Conservation (phyloP, 768 basidiomycete genomes). For the Lentinus brumalis region DNA sequence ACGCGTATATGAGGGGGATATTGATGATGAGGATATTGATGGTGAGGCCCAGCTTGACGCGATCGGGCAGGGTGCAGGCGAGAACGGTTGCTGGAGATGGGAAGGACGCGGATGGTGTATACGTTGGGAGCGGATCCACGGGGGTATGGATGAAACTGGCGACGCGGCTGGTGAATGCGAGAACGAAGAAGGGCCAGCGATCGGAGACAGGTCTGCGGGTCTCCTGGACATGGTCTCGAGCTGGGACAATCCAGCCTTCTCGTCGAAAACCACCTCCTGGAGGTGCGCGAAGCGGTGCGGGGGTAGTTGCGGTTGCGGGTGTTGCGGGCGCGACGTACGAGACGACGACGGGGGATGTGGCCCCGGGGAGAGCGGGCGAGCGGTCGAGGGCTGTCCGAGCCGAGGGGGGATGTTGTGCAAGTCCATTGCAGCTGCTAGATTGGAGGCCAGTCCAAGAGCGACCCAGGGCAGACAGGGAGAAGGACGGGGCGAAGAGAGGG, state of each 20-base stretch:
- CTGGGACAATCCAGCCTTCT: slow-evolving; percentile 24
- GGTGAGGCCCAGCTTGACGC: slow-evolving; percentile 19
- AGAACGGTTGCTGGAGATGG: slow-evolving; percentile 16
- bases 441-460: slow-evolving; percentile 28
- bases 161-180: slow-evolving; percentile 9
- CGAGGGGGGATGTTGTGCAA: slow-evolving; percentile 21
- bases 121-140: slow-evolving; percentile 17
- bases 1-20: slow-evolving; percentile 28
- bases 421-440: slow-evolving; percentile 17
- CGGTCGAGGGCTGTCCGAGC: slow-evolving; percentile 25
- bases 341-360: slow-evolving; percentile 9
- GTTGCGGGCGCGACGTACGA: not conserved
- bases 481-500: slow-evolving; percentile 13
- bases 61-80: slow-evolving; percentile 16
- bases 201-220: slow-evolving; percentile 8
- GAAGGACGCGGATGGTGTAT: slow-evolving; percentile 9
- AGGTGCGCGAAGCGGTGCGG: slow-evolving; percentile 16
- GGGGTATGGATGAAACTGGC: slow-evolving; percentile 20
- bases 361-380: slow-evolving; percentile 7
- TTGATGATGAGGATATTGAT: slow-evolving; percentile 12
- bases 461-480: slow-evolving; percentile 6
- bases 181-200: slow-evolving; percentile 13
- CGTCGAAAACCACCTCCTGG: slow-evolving; percentile 21
- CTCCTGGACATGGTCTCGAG: slow-evolving; percentile 11
- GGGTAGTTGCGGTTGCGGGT: not conserved